phyloP scores from a whole-genome alignment of 371 early-diverging fungal species.

The Cladochytrium tenue region DNA sequence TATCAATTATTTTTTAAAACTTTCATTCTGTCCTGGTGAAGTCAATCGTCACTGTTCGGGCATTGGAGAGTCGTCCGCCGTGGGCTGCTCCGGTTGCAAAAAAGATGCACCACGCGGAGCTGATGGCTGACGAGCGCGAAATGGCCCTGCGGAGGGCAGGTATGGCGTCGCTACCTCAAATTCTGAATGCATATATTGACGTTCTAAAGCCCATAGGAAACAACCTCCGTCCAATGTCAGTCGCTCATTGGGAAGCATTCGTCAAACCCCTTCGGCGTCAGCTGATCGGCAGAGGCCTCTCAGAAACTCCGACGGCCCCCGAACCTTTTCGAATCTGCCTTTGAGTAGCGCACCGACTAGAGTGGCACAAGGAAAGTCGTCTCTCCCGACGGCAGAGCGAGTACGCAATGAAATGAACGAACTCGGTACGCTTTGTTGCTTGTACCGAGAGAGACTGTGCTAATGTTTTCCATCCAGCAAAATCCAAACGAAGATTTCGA shows the following conservation, averaged over 20 bases:
- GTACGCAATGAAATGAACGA: conserved; percentile 5
- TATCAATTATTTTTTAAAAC: background rate
- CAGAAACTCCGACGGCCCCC: conserved; percentile 4
- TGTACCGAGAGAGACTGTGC: background rate
- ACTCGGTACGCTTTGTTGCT: background rate
- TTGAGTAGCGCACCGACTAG: background rate
- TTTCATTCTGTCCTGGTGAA: background rate
- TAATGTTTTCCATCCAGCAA: background rate
- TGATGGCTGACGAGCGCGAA: background rate
- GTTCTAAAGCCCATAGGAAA: background rate
- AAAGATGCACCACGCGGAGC: background rate
- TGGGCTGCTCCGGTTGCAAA: background rate
- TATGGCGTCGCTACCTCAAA: background rate
- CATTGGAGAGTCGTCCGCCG: background rate
- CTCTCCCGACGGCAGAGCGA: background rate
- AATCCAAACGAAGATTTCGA: conserved; percentile 1
- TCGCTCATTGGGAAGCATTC: background rate
- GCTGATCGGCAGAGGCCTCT: background rate
- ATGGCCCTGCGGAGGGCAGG: background rate
- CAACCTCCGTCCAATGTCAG: background rate
- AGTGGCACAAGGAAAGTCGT: background rate
- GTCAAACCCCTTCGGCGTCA: background rate
- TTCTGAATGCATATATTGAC: background rate
- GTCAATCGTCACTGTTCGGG: background rate
- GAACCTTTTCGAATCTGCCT: conserved; percentile 25